Percentiles rank a stretch among this genome's conserved stretches.
phyloP scores from a whole-genome alignment of 2,329 filamentous ascomycete species.

The Diaporthe helianthi region DNA sequence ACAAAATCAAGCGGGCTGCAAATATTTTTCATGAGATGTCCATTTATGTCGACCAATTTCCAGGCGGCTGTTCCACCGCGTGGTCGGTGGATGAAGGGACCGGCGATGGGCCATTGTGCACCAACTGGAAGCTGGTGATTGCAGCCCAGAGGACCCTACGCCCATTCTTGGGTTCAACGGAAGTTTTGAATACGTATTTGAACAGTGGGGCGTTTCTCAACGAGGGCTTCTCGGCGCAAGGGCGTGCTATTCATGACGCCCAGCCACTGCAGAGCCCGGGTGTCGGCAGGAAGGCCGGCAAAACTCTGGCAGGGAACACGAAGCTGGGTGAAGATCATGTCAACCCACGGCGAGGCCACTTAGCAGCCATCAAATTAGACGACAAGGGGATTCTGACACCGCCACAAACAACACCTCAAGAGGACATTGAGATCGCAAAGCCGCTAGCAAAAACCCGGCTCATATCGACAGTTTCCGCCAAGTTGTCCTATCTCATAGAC shows the following conservation, averaged over 20 bases:
- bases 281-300: constrained; percentile 21
- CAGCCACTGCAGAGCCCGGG: constrained; percentile 1
- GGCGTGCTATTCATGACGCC: constrained; percentile 41
- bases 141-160: constrained; percentile 60
- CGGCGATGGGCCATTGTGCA: constrained; percentile 54
- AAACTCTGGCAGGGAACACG: constrained; percentile 51
- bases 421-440: constrained; percentile 44
- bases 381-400: constrained; percentile 38
- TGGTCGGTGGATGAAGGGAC: constrained; percentile 71
- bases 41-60: constrained; percentile 73
- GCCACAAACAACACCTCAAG: constrained; percentile 30
- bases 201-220: constrained; percentile 52
- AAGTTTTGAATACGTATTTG: constrained; percentile 55
- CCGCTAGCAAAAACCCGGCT: constrained; percentile 67
- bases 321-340: constrained; percentile 48
- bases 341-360: constrained; percentile 43
- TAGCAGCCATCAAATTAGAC: constrained; percentile 40
- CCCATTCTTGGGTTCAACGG: constrained; percentile 51
- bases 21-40: constrained; percentile 80
- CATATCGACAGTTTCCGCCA: constrained; percentile 83
- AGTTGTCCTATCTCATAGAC: constrained; percentile 85
- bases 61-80: constrained; percentile 61
- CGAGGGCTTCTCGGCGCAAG: constrained; percentile 47
- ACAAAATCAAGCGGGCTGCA: constrained; percentile 69
- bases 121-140: constrained; percentile 57